Evolutionary conservation across 179 eudicot genomes (phyloP), one percentile per base, ranked within the genome.

Genomic region (Silene coronaria): DNA sequence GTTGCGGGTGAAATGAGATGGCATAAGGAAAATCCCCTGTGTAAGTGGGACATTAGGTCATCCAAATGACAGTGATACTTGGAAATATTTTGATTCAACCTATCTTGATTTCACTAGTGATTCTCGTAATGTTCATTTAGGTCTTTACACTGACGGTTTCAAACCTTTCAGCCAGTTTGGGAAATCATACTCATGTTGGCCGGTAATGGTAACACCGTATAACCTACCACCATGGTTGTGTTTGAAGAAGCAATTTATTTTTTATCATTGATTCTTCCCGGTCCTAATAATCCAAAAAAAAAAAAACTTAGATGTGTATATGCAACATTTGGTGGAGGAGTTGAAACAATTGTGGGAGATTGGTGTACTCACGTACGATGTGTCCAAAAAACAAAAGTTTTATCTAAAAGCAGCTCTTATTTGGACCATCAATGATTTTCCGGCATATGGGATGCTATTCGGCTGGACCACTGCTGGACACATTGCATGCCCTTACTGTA

Each of bases 181-280:
- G 14, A 38, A 38, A 38, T 38, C 45, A 0, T 38, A 38, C 45
- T 38, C 45, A 30, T 11, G 64, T 71, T 80, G 72, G 80, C 78
- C 75, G 2, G 77, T 77, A 0, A 55, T 80, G 3, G 2, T 76
- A 6, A 66, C 77, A 2, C 46, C 59, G 0, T 80, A 80, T 9
- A 77, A 81, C 65, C 16, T 81, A 42, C 84, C 84, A 17, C 84
- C 72, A 7, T 46, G 58, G 74, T 59, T 81, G 74, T 76, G 74
- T 16, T 2, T 48, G 57, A 48, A 48, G 57, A 48, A 46, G 55
- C 55, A 48, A 2, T 48, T 48, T 14, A 14, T 48, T 48, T 48
- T 48, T 48, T 4, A 48, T 48, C 57, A 48, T 48, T 48, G n/a
- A 48, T 48, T 48, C 5, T 48, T 48, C 16, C n/a, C 6, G 57